Percentiles rank a stretch among this genome's conserved stretches.
Conservation (phyloP, 2,329 filamentous ascomycete species). For the Myotisia sp. region DNA sequence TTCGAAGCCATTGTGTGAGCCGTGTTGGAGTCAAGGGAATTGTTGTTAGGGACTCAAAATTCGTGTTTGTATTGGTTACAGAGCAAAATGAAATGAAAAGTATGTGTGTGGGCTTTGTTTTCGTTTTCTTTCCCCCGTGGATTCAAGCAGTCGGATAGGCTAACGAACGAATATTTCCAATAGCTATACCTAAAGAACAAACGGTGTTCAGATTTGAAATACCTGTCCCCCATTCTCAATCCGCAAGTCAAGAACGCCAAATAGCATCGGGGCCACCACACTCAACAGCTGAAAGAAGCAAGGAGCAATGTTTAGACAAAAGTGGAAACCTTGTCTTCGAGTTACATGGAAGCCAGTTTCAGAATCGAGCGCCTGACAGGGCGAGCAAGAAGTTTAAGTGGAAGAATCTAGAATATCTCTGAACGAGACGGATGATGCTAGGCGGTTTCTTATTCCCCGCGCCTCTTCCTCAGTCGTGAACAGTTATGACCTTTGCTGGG, state of each 20-base stretch:
- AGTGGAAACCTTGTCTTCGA: constrained; percentile 55
- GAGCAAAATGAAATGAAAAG: constrained; percentile 54
- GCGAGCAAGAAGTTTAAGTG: constrained; percentile 85
- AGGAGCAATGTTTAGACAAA: too few relatives aligned
- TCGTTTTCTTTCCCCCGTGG: constrained; percentile 3
- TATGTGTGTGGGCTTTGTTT: constrained; percentile 20
- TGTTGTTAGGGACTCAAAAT: constrained; percentile 76
- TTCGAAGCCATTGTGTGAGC: constrained; percentile 63
- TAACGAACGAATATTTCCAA: constrained; percentile 4
- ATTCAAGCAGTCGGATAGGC: too few relatives aligned
- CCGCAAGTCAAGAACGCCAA: too few relatives aligned
- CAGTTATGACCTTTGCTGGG: too few relatives aligned
- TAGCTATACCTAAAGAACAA: constrained; percentile 72
- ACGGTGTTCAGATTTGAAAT: constrained; percentile 70
- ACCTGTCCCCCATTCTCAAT: constrained; percentile 28
- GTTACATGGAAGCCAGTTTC: constrained; percentile 74
- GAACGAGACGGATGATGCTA: too few relatives aligned
- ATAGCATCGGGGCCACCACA: too few relatives aligned
- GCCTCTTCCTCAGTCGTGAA: too few relatives aligned
- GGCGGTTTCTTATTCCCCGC: too few relatives aligned
- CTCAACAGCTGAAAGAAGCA: too few relatives aligned
- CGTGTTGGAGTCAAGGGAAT: constrained; percentile 76
- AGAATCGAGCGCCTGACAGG: constrained; percentile 66
- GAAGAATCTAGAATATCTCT: constrained; percentile 63
- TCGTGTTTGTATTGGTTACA: constrained; percentile 74